Evolutionary conservation across 257 asterid species (phyloP).

Genomic region (Avicennia marina): DNA sequence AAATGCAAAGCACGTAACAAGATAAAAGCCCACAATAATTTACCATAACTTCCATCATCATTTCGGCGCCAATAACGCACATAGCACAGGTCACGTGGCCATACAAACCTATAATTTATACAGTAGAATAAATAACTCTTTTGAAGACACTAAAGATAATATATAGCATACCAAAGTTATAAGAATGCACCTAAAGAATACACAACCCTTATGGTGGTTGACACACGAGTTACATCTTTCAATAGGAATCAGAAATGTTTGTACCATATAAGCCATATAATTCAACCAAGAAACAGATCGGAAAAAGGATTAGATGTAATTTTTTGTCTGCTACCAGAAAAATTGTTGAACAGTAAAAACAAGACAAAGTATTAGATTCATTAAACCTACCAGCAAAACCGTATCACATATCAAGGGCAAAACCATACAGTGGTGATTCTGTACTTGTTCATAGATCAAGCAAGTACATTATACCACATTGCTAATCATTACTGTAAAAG

Average conservation of each 20-base stretch:
- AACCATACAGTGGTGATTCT: no score
- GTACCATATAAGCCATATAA: constrained; percentile 14
- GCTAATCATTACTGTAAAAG: no score
- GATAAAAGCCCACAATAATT: constrained; percentile 20
- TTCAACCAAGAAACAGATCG: constrained; percentile 14
- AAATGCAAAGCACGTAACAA: constrained; percentile 17
- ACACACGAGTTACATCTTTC: constrained; percentile 11
- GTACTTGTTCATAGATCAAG: no score
- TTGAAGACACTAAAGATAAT: background rate
- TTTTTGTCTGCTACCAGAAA: no score
- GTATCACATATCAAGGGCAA: no score
- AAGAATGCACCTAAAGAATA: background rate
- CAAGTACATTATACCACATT: no score
- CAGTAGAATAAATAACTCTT: constrained; percentile 16
- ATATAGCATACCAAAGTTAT: background rate
- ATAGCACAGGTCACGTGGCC: constrained; percentile 99
- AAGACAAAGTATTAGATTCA: no score
- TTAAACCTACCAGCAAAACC: no score
- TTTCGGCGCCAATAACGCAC: constrained; percentile 98
- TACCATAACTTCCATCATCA: constrained; percentile 99
- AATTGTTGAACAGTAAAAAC: no score
- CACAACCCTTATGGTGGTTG: constrained; percentile 1
- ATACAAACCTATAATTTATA: constrained; percentile 57
- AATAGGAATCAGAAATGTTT: constrained; percentile 9
- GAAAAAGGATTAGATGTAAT: no score